Percentiles rank a stretch among this genome's conserved stretches.
Conservation (phyloP, 23 red algal genomes). For the Gracilaria caudata region DNA sequence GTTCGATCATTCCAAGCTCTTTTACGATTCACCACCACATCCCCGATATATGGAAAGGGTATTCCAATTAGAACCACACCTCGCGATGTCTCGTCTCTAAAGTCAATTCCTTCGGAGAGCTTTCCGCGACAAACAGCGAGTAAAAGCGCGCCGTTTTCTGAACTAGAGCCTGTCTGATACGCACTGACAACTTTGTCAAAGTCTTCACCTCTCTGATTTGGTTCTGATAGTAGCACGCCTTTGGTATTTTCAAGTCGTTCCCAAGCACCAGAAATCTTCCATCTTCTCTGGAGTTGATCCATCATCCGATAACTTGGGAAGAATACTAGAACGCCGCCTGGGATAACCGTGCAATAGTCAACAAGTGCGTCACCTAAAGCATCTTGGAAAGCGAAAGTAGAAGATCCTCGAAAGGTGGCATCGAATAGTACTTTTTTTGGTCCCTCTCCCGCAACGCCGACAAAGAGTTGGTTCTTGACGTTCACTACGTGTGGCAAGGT, state of each 20-base stretch:
- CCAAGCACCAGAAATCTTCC: constrained; percentile 61
- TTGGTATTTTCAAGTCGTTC: constrained; percentile 57
- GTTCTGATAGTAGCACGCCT: constrained; percentile 58
- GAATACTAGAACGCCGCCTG: constrained; percentile 83
- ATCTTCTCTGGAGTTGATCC: constrained; percentile 44
- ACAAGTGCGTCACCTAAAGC: constrained; percentile 67
- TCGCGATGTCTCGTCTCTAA: constrained; percentile 74
- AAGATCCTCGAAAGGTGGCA: constrained; percentile 56
- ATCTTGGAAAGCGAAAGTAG: constrained; percentile 77
- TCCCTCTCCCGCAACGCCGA: constrained; percentile 50
- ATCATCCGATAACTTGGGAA: constrained; percentile 89
- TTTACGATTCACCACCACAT: constrained; percentile 78
- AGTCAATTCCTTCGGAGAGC: constrained; percentile 91
- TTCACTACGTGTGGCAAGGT: constrained; percentile 78
- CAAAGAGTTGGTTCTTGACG: constrained; percentile 69
- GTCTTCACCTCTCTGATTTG: constrained; percentile 51
- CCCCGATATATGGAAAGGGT: constrained; percentile 75
- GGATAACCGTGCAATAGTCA: constrained; percentile 69
- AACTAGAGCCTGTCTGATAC: constrained; percentile 34
- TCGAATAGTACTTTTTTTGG: constrained; percentile 34
- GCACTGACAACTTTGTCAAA: constrained; percentile 43
- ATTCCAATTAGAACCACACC: constrained; percentile 86
- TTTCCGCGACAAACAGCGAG: constrained; percentile 92
- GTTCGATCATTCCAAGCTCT: constrained; percentile 79
- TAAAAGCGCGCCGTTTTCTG: constrained; percentile 66